Base-by-base conservation (phyloP, 225 moss, liverwort and hornwort species). In the Neckera pumila region DNA sequence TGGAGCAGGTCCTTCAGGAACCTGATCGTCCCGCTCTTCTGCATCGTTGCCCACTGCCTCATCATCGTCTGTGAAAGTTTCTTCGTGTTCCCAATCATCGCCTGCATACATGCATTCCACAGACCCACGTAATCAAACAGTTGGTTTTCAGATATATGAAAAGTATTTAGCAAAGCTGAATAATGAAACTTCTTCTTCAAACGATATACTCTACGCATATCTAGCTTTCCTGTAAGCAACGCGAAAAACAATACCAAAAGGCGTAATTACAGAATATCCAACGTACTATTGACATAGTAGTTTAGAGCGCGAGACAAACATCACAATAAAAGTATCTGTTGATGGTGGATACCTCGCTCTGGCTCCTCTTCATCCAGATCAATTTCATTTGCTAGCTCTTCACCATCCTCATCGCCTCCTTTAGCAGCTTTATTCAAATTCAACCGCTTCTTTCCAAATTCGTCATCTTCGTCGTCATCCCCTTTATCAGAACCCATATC, bases 41-140 rank as follows among this genome's bases (percentile, higher is more conserved):
- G 96, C 89, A 90, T 97, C 98, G 86, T 99, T 99, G 86, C 97
- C 99, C 79, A 99, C 99, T 91, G 97, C 99, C 92, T 99, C 99
- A 90, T 99, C 99, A 79, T 99, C 99, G 87, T 99, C 99, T 45
- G 99, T 99, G 85, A 99, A 99, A 11, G 95, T 97, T 84, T 99
- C 99, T 93, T 99, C 99, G 84, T 99, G 99, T 89, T 99, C 99
- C 99, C 99, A 99, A 92, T 99, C 99, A 91, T 99, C 99, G 64
- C 99, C 99, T 99, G 90, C 22, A 90, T 66, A 65, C 79, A 87
- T 53, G 38, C 49, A 84, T 87, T 87, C 49, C 86, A 83, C 42
- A 75, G 17, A 80, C 36, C 43, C 76, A 70, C 36, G 76, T 40
- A 79, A 78, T 49, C n/a, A 14, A 40, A 77, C 63, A 76, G 30